These are phyloP conservation scores for Inonotus obliquus DNA, from an alignment of 1,284 basidiomycete species.

Conservation along the genomic window DNA sequence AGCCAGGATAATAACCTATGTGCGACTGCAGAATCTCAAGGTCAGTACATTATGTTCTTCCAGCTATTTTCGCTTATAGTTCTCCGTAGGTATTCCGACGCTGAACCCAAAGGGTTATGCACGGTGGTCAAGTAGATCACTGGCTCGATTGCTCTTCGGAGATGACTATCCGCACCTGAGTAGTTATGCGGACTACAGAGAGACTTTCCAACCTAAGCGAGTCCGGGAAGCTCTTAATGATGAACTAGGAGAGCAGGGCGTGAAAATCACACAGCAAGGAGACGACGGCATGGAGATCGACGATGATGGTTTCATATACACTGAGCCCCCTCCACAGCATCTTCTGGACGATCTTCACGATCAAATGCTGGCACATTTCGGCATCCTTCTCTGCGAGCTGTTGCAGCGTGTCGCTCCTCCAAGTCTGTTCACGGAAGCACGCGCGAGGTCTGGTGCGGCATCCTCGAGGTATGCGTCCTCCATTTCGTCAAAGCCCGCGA, in stretches of 20 bases:
- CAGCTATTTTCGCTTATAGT: not conserved
- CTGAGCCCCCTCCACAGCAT: constrained; percentile 34
- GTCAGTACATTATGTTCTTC: constrained; percentile 31
- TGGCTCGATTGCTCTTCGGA: constrained; percentile 45
- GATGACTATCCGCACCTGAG: constrained; percentile 30
- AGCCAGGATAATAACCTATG: constrained; percentile 64
- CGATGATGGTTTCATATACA: constrained; percentile 32
- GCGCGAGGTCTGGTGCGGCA: constrained; percentile 37
- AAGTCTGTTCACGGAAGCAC: constrained; percentile 7
- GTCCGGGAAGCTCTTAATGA: constrained; percentile 22
- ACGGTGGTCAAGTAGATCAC: constrained; percentile 18
- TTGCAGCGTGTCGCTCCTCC: constrained; percentile 41
- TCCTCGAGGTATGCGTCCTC: constrained; percentile 56
- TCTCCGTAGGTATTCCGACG: constrained; percentile 12
- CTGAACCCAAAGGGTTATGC: constrained; percentile 11
- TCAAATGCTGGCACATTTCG: constrained; percentile 66
- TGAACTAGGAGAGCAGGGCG: constrained; percentile 3
- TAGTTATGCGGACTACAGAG: constrained; percentile 31
- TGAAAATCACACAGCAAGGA: constrained; percentile 29
- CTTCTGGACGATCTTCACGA: constrained; percentile 62
- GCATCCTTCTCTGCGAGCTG: constrained; percentile 51
- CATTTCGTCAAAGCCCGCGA: constrained; percentile 33
- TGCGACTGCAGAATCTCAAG: constrained; percentile 46
- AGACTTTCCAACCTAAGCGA: constrained; percentile 28
- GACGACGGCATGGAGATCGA: constrained; percentile 60